Evolutionary conservation across 1,284 basidiomycete species (phyloP).

Genomic region (Cutaneotrichosporon mucoides): DNA sequence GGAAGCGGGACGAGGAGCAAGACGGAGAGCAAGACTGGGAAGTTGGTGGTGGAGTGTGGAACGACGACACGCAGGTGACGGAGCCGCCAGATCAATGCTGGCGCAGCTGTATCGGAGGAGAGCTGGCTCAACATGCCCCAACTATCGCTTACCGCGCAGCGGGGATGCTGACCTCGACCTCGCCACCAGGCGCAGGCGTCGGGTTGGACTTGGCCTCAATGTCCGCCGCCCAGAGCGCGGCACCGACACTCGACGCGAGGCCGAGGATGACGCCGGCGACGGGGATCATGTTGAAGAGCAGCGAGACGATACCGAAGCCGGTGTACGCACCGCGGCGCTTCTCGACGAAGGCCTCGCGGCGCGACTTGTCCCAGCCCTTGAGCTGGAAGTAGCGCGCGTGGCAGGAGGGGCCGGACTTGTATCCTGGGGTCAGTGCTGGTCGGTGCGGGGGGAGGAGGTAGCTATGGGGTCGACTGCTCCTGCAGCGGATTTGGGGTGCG

Average conservation of each 20-base stretch:
- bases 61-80: neutral
- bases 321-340: slow-evolving; percentile 56
- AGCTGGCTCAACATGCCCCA: too few species aligned
- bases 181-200: neutral
- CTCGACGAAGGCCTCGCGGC: slow-evolving; percentile 48
- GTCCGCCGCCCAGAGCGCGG: slow-evolving; percentile 67
- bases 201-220: slow-evolving; percentile 18
- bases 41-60: neutral
- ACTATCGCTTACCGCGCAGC: neutral
- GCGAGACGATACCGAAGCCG: slow-evolving; percentile 59
- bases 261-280: slow-evolving; percentile 57
- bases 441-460: too few species aligned
- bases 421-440: slow-evolving; percentile 24
- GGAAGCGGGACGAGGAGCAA: neutral
- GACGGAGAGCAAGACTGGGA: neutral
- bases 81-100: neutral
- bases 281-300: slow-evolving; percentile 62
- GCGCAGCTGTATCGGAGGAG: too few species aligned
- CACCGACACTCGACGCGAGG: slow-evolving; percentile 55
- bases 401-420: slow-evolving; percentile 58
- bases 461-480: too few species aligned
- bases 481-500: too few species aligned
- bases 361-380: slow-evolving; percentile 53
- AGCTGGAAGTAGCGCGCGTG: slow-evolving; percentile 67
- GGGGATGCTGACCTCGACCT: slow-evolving; percentile 1